Evolutionary conservation across 164 flowering plant species (phyloP).

Genomic region (Piper betle): DNA sequence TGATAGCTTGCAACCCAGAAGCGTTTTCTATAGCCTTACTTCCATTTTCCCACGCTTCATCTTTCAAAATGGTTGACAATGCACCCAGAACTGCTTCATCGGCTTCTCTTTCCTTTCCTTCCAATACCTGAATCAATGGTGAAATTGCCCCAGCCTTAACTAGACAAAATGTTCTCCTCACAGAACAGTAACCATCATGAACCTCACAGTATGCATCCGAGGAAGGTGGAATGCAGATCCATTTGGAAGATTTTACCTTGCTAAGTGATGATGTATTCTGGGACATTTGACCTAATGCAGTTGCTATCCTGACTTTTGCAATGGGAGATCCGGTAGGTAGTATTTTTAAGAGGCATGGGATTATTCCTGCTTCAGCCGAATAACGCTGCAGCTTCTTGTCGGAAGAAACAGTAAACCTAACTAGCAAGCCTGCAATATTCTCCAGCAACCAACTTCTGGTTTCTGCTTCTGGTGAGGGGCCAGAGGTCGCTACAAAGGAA

Average conservation of each 20-base stretch:
- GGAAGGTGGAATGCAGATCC: constrained; percentile 52
- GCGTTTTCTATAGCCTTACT: constrained; percentile 34
- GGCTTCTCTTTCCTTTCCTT: constrained; percentile 50
- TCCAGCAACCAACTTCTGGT: constrained; percentile 22
- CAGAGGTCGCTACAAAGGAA: constrained; percentile 18
- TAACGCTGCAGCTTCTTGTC: constrained; percentile 53
- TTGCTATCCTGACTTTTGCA: constrained; percentile 53
- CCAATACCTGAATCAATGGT: constrained; percentile 39
- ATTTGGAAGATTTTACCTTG: constrained; percentile 34
- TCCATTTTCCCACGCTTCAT: constrained; percentile 63
- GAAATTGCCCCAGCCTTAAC: constrained; percentile 61
- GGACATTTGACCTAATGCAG: constrained; percentile 62
- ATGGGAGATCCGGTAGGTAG: constrained; percentile 37
- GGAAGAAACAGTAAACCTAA: constrained; percentile 57
- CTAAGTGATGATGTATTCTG: constrained; percentile 39
- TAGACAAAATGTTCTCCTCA: constrained; percentile 58
- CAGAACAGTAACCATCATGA: constrained; percentile 50
- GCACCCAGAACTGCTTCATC: constrained; percentile 64
- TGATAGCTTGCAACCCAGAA: constrained; percentile 35
- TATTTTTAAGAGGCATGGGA: constrained; percentile 54
- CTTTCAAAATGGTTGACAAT: constrained; percentile 55
- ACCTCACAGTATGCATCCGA: constrained; percentile 45
- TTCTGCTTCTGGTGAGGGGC: constrained; percentile 10
- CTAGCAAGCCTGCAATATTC: constrained; percentile 37
- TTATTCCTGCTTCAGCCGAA: constrained; percentile 46